Conservation (phyloP, 2,329 filamentous ascomycete species). For the Colletotrichum phormii region DNA sequence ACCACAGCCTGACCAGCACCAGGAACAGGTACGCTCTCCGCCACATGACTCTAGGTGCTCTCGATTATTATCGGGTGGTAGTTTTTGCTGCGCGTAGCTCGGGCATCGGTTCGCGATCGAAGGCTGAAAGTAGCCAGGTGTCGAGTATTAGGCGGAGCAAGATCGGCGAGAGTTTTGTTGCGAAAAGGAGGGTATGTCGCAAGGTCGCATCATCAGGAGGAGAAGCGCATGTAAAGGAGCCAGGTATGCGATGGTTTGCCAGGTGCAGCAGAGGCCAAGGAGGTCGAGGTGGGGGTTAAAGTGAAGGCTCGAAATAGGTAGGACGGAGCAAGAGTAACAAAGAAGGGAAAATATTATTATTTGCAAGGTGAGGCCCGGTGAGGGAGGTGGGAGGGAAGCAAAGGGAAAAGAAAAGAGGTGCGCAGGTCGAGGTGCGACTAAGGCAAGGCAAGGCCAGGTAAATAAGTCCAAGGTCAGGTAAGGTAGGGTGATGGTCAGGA, state of each 20-base stretch:
- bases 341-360: slow-evolving; percentile 5
- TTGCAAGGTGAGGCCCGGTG: slow-evolving; percentile 6
- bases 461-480: background rate
- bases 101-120: slow-evolving; percentile 39
- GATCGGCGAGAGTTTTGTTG: slow-evolving; percentile 9
- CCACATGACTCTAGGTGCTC: slow-evolving; percentile 74
- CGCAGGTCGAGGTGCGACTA: background rate
- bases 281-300: background rate
- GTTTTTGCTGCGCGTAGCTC: slow-evolving; percentile 36
- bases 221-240: slow-evolving; percentile 20
- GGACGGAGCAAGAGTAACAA: background rate
- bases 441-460: slow-evolving; percentile 3
- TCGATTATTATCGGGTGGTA: slow-evolving; percentile 25
- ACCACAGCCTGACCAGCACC: slow-evolving; percentile 89
- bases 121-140: background rate
- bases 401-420: slow-evolving; percentile 10
- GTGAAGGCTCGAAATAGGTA: slow-evolving; percentile 2
- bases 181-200: slow-evolving; percentile 18
- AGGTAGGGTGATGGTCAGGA: slow-evolving; percentile 29
- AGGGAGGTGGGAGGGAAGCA: slow-evolving; percentile 13
- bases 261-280: background rate
- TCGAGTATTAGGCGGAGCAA: slow-evolving; percentile 7
- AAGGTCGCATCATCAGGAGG: slow-evolving; percentile 36
- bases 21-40: slow-evolving; percentile 88
- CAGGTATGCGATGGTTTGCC: slow-evolving; percentile 17